These are phyloP conservation scores for Yamadazyma pseudoaaseri DNA, from an alignment of 1,139 yeast species.

Conservation along the genomic window DNA sequence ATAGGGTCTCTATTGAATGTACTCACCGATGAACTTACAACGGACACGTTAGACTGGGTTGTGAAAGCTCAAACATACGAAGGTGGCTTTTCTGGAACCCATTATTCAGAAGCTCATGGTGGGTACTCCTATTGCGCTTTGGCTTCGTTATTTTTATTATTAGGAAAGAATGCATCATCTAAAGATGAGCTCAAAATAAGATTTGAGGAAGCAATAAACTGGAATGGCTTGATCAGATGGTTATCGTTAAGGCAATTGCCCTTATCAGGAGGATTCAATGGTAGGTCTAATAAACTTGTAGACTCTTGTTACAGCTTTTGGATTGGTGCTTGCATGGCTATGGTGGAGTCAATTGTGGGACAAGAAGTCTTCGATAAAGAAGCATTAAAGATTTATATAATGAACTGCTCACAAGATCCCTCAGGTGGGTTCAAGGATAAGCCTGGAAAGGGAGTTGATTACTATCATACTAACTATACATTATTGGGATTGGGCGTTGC, in stretches of 20 bases:
- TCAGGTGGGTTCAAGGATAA: conserved; percentile 85
- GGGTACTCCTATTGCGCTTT: conserved; percentile 93
- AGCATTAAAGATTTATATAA: conserved; percentile 62
- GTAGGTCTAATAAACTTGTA: conserved; percentile 88
- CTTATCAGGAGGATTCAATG: conserved; percentile 83
- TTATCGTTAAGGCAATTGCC: conserved; percentile 62
- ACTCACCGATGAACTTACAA: conserved; percentile 58
- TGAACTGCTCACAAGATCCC: conserved; percentile 69
- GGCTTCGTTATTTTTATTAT: conserved; percentile 59
- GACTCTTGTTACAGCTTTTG: conserved; percentile 97
- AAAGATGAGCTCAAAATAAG: conserved; percentile 18
- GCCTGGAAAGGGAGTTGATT: conserved; percentile 79
- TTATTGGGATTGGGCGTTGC: conserved; percentile 73
- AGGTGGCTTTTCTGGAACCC: conserved; percentile 90
- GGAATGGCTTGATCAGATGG: conserved; percentile 60
- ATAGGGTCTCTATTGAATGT: conserved; percentile 67
- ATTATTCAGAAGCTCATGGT: conserved; percentile 91
- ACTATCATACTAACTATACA: conserved; percentile 87
- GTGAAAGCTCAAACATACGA: conserved; percentile 80
- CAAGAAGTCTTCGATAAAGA: conserved; percentile 46
- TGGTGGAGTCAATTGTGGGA: conserved; percentile 54
- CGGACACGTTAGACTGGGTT: conserved; percentile 61
- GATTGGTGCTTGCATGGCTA: conserved; percentile 79
- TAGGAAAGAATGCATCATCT: conserved; percentile 20
- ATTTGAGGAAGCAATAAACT: conserved; percentile 26